These are phyloP conservation scores for Furcasterigmium furcatum DNA, from an alignment of 2,329 filamentous ascomycete species.

Conservation along the genomic window DNA sequence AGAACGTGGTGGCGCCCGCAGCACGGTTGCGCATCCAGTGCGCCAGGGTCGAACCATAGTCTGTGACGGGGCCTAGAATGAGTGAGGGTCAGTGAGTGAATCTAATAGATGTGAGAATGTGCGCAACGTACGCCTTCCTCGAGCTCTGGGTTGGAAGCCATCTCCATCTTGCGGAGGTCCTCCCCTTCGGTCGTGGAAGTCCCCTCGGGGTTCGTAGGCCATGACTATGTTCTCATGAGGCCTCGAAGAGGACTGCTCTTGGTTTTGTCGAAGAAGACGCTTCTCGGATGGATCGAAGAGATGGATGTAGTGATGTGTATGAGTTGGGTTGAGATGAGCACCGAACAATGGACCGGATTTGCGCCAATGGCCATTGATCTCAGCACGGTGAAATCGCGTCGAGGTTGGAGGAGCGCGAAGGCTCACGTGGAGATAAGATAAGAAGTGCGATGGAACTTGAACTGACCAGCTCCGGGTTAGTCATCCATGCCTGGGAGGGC, in stretches of 20 bases:
- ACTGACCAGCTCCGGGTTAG: too few relatives aligned
- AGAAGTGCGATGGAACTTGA: too few relatives aligned
- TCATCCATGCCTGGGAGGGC: not conserved
- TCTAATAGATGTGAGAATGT: constrained; percentile 3
- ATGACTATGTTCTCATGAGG: constrained; percentile 26
- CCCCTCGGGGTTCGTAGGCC: constrained; percentile 53
- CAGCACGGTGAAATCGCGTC: too few relatives aligned
- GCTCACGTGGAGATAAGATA: constrained; percentile 7
- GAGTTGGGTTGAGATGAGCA: too few relatives aligned
- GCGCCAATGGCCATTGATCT: too few relatives aligned
- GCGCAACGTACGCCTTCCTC: constrained; percentile 39
- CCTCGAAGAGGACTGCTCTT: not conserved
- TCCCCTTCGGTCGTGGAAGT: constrained; percentile 34
- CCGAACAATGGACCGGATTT: too few relatives aligned
- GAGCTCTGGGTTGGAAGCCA: constrained; percentile 42
- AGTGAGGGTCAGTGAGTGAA: not conserved
- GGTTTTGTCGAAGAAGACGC: not conserved
- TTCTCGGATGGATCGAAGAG: not conserved
- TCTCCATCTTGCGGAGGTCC: constrained; percentile 22
- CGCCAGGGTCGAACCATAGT: constrained; percentile 85
- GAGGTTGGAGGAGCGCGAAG: too few relatives aligned
- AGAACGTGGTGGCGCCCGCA: constrained; percentile 37
- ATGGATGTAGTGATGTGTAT: too few relatives aligned
- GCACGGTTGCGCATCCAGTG: constrained; percentile 85
- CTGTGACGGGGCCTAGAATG: constrained; percentile 75